phyloP scores from a whole-genome alignment of 768 basidiomycete species.

The Naganishia randhawae region DNA sequence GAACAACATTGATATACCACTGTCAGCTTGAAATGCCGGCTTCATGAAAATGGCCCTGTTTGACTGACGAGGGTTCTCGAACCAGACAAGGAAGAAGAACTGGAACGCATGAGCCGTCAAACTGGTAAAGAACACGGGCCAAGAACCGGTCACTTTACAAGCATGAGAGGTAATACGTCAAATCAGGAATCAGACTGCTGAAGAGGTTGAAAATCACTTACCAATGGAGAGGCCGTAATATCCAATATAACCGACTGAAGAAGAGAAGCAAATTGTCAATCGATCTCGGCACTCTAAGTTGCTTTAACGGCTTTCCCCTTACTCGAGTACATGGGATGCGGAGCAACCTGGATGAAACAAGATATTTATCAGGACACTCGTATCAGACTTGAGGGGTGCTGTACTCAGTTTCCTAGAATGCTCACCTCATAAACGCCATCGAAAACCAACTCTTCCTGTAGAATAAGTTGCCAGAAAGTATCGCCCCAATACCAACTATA shows the following conservation, averaged over 20 bases:
- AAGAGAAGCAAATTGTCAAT: neutral
- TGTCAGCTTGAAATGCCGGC: neutral
- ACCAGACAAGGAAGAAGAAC: constrained; percentile 89
- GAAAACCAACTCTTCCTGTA: constrained; percentile 68
- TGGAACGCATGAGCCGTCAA: constrained; percentile 93
- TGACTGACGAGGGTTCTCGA: constrained; percentile 93
- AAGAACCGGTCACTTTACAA: constrained; percentile 45
- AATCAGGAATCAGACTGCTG: neutral
- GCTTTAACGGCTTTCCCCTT: constrained; percentile 55
- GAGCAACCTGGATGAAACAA: constrained; percentile 40
- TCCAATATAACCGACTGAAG: constrained; percentile 57
- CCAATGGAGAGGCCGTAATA: constrained; percentile 89
- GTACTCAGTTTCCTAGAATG: constrained; percentile 55
- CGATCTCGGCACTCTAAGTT: neutral
- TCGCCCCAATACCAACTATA: constrained; percentile 93
- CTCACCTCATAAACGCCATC: constrained; percentile 96
- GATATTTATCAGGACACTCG: neutral
- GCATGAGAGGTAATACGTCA: neutral
- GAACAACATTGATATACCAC: neutral
- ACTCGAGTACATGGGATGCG: constrained; percentile 78
- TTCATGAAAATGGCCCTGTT: neutral
- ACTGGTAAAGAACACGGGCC: constrained; percentile 76
- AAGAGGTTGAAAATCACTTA: constrained; percentile 26
- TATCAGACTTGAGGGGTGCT: too few relatives aligned
- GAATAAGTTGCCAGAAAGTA: constrained; percentile 49